phyloP scores from a whole-genome alignment of 768 basidiomycete genomes.

The Cystobasidium onofrii region DNA sequence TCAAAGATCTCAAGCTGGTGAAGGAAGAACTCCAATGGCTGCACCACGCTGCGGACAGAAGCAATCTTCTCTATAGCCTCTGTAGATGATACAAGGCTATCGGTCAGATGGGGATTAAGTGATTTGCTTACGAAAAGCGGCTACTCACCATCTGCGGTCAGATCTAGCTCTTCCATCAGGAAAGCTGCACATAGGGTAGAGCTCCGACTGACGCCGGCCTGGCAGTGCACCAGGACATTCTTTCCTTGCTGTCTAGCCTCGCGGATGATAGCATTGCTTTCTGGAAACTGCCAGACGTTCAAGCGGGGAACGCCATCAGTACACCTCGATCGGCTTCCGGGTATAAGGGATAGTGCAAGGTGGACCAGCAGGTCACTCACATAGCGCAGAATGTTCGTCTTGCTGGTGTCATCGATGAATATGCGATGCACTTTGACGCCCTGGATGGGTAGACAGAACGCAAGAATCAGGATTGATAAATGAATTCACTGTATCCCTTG shows the following conservation, averaged over 20 bases:
- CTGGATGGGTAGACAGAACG: no score
- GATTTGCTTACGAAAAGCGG: background rate
- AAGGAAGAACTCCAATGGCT: conserved; percentile 40
- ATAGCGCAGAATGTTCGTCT: conserved; percentile 39
- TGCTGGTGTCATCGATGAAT: conserved; percentile 38
- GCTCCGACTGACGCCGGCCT: conserved; percentile 41
- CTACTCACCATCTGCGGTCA: conserved; percentile 39
- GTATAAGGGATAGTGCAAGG: background rate
- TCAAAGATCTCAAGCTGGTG: conserved; percentile 43
- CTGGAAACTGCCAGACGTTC: conserved; percentile 11
- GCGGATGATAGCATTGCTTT: conserved; percentile 37
- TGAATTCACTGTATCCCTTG: background rate
- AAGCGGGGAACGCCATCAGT: background rate
- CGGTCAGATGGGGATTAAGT: background rate
- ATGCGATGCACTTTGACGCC: conserved; percentile 37
- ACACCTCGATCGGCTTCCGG: background rate
- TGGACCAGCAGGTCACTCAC: conserved; percentile 31
- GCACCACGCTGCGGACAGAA: conserved; percentile 35
- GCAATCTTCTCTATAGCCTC: conserved; percentile 38
- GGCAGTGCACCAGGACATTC: conserved; percentile 42
- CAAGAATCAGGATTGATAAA: no score
- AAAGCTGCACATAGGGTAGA: conserved; percentile 40
- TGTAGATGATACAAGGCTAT: background rate
- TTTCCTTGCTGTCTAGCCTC: conserved; percentile 5
- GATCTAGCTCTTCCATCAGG: conserved; percentile 38